A percentile compares a stretch with the other conserved stretches of the same genome.
These are phyloP conservation scores for Penicillium sp. DNA, from an alignment of 2,329 filamentous ascomycete species.

Conservation along the genomic window DNA sequence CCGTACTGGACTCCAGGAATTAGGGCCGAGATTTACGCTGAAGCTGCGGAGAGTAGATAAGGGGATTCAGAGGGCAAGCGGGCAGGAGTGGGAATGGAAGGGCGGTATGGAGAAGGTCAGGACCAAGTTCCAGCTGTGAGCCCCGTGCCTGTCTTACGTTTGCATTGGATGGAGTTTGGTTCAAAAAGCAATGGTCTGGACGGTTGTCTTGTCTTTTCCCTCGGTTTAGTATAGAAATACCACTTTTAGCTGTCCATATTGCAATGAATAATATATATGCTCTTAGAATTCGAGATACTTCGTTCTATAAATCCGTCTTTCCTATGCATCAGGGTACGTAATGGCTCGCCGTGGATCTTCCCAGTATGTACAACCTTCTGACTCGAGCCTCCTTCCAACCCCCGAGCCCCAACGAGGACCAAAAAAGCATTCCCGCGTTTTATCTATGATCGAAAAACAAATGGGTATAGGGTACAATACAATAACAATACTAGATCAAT, in stretches of 20 bases:
- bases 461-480: slow-evolving; percentile 1
- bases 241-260: slow-evolving; percentile 11
- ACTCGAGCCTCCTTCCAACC: not conserved
- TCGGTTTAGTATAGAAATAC: slow-evolving; percentile 11
- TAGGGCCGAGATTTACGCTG: slow-evolving; percentile 81
- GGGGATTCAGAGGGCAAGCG: slow-evolving; percentile 76
- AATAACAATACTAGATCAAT: not conserved
- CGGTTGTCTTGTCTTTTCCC: not conserved
- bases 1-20: slow-evolving; percentile 84
- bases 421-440: not conserved
- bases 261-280: not conserved
- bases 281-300: not conserved
- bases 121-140: slow-evolving; percentile 86
- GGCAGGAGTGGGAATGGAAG: slow-evolving; percentile 96
- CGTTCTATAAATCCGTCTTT: not conserved
- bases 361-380: not conserved
- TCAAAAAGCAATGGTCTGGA: slow-evolving; percentile 9
- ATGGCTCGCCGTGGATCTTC: not conserved
- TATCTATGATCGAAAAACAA: slow-evolving; percentile 1
- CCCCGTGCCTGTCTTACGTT: slow-evolving; percentile 19
- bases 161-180: slow-evolving; percentile 24
- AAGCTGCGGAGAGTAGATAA: slow-evolving; percentile 92
- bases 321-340: not conserved
- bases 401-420: not conserved
- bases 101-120: slow-evolving; percentile 91